Base-by-base conservation (phyloP, 129 eudicot genomes). In the Saussurea involucrata region DNA sequence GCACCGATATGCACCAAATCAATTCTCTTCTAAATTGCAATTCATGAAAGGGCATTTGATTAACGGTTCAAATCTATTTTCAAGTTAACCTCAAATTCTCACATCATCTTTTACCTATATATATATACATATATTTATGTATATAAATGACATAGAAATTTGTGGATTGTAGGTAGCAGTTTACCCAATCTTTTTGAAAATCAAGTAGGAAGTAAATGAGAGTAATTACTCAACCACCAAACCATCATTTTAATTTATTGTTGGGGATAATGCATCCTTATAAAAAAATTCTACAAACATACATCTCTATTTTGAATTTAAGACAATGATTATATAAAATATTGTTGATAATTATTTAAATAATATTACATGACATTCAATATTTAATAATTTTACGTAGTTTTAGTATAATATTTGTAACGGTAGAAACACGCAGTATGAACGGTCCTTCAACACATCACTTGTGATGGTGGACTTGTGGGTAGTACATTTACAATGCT, bases 161-260 rank as follows among this genome's bases (percentile, higher is more conserved):
- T 3, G 15, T 18, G 27, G 2, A 8, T 53, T 25, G 21, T 31
- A 31, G 46, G 46, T 44, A 72, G 15, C 32, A 31, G 4, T 11
- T 4, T 32, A 55, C 58, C 57, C 37, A 33, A 18, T 15, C 22
- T 40, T 34, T 37, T 57, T 15, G 11, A 27, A 37, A 46, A 22
- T 34, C 68, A 77, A 37, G 68, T 60, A 71, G 70, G 31, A 18
- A 78, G 63, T 78, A 70, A 78, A 69, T 78, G 71, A 60, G 70
- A 49, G 63, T 68, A 53, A 76, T 73, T 37, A 58, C 76, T 58
- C 82, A 78, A 78, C 82, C 37, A 78, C 76, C 82, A 58, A 24
- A 58, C 61, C 76, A 6, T 46, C 7, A 24, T 36, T 53, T 25
- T 58, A 6, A 27, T 78, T 78, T 78, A 78, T 69, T 69, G 75